phyloP scores from a whole-genome alignment of 208 protist genomes.

The Herpetomonas tarakana region DNA sequence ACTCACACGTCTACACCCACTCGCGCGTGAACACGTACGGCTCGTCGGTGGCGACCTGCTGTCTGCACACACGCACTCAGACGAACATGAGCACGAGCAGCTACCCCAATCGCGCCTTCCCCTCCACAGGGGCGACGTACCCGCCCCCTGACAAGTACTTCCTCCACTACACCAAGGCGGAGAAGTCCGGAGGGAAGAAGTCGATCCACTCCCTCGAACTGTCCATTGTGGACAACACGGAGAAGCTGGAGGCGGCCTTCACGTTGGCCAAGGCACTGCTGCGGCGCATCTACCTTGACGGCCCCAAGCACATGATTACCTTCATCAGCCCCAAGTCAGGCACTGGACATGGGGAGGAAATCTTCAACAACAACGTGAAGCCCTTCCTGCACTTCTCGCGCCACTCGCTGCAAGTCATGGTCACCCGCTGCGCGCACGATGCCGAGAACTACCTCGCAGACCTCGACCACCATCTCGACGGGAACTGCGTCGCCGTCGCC shows the following conservation, averaged over 20 bases:
- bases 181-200: slow-evolving; percentile 13
- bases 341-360: slow-evolving; percentile 50
- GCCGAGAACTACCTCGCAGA: slow-evolving; percentile 84
- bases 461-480: slow-evolving; percentile 40
- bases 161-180: slow-evolving; percentile 45
- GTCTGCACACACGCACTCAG: not conserved
- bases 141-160: slow-evolving; percentile 26
- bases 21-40: slow-evolving; percentile 31
- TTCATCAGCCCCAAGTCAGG: slow-evolving; percentile 83
- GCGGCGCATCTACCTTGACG: slow-evolving; percentile 43
- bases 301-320: slow-evolving; percentile 52
- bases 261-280: slow-evolving; percentile 31
- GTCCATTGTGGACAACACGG: slow-evolving; percentile 13
- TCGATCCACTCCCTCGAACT: slow-evolving; percentile 64
- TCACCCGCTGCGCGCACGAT: slow-evolving; percentile 66
- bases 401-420: slow-evolving; percentile 45
- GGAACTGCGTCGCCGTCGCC: slow-evolving; percentile 46
- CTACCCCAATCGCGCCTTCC: not conserved
- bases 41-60: slow-evolving; percentile 5
- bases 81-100: not conserved
- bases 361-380: slow-evolving; percentile 45
- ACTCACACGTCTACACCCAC: slow-evolving; percentile 28
- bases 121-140: not conserved
- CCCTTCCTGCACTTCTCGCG: slow-evolving; percentile 73
- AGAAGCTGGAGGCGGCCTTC: slow-evolving; percentile 14